Evolutionary conservation across 2,329 filamentous ascomycete genomes (phyloP), one percentile per base, ranked within the genome.

Genomic region (Claviceps sp.): DNA sequence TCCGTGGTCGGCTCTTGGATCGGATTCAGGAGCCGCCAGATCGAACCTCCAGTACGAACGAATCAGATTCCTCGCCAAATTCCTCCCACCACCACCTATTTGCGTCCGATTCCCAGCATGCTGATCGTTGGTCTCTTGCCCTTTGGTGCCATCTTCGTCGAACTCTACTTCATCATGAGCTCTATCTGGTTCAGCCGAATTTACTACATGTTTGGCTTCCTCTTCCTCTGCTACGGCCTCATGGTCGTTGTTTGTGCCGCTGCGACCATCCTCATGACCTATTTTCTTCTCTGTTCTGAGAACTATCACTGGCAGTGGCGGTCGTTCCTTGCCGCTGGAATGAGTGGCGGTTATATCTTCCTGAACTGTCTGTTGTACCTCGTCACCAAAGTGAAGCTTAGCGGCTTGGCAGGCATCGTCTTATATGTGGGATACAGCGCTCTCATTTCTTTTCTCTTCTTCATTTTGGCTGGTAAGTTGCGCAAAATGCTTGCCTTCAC

Each of bases 271-370:
- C 74, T 98, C 17, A 84, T 97, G 77, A 87, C 96, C 0, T 98
- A 98, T 70, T 97, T 97, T 74, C 67, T 98, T 59, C 81, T 98
- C 14, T 97, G 91, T 64, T 83, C 88, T 0, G 93, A 98, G 71
- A 93, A 98, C 70, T 98, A 98, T 70, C 86, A 95, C 67, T 98
- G 93, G 93, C 93, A 97, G 62, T 98, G 93, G 93, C 82, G 93
- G 50, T 84, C 89, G 5, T 98, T 98, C 72, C 78, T 88, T 54
- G 91, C 88, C 2, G 89, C 89, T 1, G 93, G 93, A 53, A 91
- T 89, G 63, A 94, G 86, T 50, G 90, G 90, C 1, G 79, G 80
- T 14, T 98, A 97, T 65, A 89, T 98, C 45, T 97, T 97, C 67
- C 71, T 86, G 40, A 94, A 95, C 67, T 90, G 89, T 50, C 69